A percentile compares a stretch with the other conserved stretches of the same genome.
These are phyloP conservation scores for Pyrenophora graminea DNA, from an alignment of 2,329 filamentous ascomycete genomes.

Conservation along the genomic window DNA sequence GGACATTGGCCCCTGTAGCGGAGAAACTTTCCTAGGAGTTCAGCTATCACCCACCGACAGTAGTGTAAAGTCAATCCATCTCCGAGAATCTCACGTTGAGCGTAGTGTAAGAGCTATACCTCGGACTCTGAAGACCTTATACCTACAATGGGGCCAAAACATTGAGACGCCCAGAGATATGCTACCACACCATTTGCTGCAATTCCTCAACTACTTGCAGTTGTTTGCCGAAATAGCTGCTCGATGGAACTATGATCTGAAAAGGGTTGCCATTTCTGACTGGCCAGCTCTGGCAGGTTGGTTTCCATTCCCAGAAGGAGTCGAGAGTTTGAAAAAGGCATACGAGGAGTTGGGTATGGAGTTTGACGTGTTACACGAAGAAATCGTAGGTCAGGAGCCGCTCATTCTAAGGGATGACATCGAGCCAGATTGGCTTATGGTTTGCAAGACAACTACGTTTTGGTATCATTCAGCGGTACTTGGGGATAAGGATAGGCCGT, in stretches of 20 bases:
- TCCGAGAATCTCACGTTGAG: too few relatives aligned
- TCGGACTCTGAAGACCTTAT: background rate
- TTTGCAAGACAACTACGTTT: slow-evolving; percentile 9
- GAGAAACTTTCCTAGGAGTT: background rate
- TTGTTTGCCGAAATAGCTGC: background rate
- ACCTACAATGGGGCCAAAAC: slow-evolving; percentile 4
- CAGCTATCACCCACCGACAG: background rate
- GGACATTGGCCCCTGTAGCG: slow-evolving; percentile 7
- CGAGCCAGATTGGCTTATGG: slow-evolving; percentile 5
- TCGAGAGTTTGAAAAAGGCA: background rate
- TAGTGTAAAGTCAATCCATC: too few relatives aligned
- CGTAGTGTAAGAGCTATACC: background rate
- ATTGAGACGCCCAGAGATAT: background rate
- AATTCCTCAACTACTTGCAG: background rate
- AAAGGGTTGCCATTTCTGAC: slow-evolving; percentile 4
- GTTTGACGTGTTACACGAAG: background rate
- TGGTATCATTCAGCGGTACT: background rate
- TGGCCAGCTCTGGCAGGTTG: slow-evolving; percentile 4
- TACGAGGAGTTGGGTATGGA: slow-evolving; percentile 1
- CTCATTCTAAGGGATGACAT: background rate
- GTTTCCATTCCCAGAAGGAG: background rate
- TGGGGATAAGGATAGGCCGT: too few relatives aligned
- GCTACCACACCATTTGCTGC: too few relatives aligned
- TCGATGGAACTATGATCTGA: background rate
- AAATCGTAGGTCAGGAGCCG: background rate